Conservation (phyloP, 2,329 filamentous ascomycete species). For the Dactylonectria estremocensis region DNA sequence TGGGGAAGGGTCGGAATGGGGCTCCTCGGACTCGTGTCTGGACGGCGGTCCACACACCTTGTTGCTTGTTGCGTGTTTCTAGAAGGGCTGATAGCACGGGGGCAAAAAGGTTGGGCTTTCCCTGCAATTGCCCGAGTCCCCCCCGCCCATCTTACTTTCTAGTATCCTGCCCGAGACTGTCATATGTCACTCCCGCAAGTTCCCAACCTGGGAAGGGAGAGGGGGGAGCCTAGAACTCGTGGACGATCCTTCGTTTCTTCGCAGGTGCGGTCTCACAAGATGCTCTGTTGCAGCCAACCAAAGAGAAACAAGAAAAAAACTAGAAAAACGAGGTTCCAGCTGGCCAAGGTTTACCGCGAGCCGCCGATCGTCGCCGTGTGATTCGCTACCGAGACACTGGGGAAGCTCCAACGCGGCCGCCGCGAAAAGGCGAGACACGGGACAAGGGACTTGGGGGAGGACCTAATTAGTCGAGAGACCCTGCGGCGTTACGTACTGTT, state of each 20-base stretch:
- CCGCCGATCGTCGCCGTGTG: slow-evolving; percentile 40
- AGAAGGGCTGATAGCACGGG: slow-evolving; percentile 10
- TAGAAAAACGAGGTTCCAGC: slow-evolving; percentile 36
- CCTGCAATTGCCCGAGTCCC: background rate
- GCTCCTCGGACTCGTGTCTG: background rate
- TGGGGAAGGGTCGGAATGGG: background rate
- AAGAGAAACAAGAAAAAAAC: background rate
- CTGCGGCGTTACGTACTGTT: background rate
- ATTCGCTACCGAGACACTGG: slow-evolving; percentile 54
- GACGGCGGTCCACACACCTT: background rate
- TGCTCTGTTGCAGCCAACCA: slow-evolving; percentile 6
- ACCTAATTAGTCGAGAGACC: slow-evolving; percentile 2
- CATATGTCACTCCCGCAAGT: background rate
- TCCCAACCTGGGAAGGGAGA: background rate
- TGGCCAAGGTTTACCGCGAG: slow-evolving; percentile 50
- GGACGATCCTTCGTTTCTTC: background rate
- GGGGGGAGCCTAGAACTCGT: background rate
- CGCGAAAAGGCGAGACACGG: slow-evolving; percentile 11
- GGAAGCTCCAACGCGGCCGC: slow-evolving; percentile 34
- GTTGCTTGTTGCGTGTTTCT: slow-evolving; percentile 10
- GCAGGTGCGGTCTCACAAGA: background rate
- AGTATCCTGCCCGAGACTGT: background rate
- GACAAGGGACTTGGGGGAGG: background rate
- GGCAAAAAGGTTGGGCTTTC: background rate
- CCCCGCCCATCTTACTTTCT: background rate